Percentiles rank a stretch among this genome's conserved stretches.
Conservation (phyloP, 1,139 yeast genomes). For the Blastobotrys aristatus region DNA sequence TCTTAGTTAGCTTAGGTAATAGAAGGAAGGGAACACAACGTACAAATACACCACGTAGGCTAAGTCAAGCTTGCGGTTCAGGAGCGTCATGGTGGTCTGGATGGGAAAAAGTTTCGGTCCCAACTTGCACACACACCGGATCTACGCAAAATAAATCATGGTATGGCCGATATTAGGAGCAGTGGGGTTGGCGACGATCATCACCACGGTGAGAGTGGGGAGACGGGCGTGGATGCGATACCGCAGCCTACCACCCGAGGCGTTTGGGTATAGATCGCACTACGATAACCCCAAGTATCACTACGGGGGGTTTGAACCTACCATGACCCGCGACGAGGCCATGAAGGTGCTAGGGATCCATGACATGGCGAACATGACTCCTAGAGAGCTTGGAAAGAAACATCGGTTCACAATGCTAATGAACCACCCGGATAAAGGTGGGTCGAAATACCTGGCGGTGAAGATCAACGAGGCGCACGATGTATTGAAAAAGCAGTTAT, state of each 20-base stretch:
- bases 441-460: slow-evolving; percentile 64
- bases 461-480: slow-evolving; percentile 75
- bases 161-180: slow-evolving; percentile 23
- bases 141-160: no score
- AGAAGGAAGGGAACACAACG: slow-evolving; percentile 12
- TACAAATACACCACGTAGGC: slow-evolving; percentile 49
- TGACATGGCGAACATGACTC: slow-evolving; percentile 21
- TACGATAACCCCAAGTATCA: slow-evolving; percentile 19
- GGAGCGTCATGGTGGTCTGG: slow-evolving; percentile 3
- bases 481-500: slow-evolving; percentile 41
- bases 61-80: slow-evolving; percentile 36
- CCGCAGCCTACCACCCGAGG: slow-evolving; percentile 32
- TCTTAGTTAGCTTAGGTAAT: background rate
- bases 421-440: slow-evolving; percentile 77
- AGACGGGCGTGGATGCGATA: slow-evolving; percentile 32
- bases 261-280: slow-evolving; percentile 27
- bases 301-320: slow-evolving; percentile 34
- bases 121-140: no score
- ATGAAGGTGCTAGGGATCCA: slow-evolving; percentile 32
- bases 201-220: slow-evolving; percentile 31
- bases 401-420: slow-evolving; percentile 61
- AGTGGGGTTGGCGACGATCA: slow-evolving; percentile 24
- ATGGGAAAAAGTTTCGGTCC: background rate
- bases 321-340: slow-evolving; percentile 37
- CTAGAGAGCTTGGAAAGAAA: slow-evolving; percentile 43